A percentile compares a stretch with the other conserved stretches of the same genome.
phyloP scores from a whole-genome alignment of 768 basidiomycete species.

The Russula compacta region DNA sequence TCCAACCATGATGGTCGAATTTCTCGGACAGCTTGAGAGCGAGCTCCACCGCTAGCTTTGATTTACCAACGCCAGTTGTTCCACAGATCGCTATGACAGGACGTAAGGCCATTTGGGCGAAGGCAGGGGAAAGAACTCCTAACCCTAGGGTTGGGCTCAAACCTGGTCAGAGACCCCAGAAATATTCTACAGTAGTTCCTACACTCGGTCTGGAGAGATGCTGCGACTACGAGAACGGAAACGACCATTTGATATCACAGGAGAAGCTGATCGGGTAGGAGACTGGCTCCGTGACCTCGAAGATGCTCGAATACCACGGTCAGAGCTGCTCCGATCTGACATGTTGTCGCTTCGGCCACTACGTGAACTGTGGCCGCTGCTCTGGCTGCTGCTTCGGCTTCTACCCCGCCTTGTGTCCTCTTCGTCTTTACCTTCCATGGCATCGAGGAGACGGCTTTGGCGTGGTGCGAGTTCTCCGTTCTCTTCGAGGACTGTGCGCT shows the following conservation, averaged over 20 bases:
- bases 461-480: slow-evolving; percentile 81
- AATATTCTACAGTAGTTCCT: slow-evolving; percentile 23
- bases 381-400: slow-evolving; percentile 30
- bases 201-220: slow-evolving; percentile 38
- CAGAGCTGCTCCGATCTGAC: slow-evolving; percentile 27
- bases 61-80: slow-evolving; percentile 95
- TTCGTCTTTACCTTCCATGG: slow-evolving; percentile 69
- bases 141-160: not conserved
- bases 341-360: slow-evolving; percentile 22
- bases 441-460: slow-evolving; percentile 79
- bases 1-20: slow-evolving; percentile 35
- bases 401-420: slow-evolving; percentile 33
- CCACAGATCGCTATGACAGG: slow-evolving; percentile 84
- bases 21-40: slow-evolving; percentile 48
- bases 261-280: slow-evolving; percentile 28
- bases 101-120: slow-evolving; percentile 32
- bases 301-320: slow-evolving; percentile 26
- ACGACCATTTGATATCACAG: slow-evolving; percentile 16
- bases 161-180: not conserved
- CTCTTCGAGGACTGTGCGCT: slow-evolving; percentile 84
- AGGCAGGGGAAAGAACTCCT: not conserved
- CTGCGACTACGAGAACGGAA: slow-evolving; percentile 31
- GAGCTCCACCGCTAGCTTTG: slow-evolving; percentile 81
- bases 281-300: slow-evolving; percentile 43
- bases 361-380: slow-evolving; percentile 28